A percentile compares a stretch with the other conserved stretches of the same genome.
Conservation (phyloP, 371 early-diverging fungal genomes). For the Capillidium rhysosporum region DNA sequence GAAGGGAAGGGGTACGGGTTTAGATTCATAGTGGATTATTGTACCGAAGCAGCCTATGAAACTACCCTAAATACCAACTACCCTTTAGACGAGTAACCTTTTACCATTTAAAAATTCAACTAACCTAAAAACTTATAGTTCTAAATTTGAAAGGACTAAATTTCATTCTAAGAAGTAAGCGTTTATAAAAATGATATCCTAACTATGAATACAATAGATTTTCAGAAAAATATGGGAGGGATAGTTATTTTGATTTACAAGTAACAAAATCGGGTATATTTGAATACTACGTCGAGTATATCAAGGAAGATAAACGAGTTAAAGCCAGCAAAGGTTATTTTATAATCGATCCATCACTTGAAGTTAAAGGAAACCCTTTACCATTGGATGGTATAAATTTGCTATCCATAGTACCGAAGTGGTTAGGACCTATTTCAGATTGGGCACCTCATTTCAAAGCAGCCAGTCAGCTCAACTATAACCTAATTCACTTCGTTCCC, state of each 20-base stretch:
- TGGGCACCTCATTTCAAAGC: conserved; percentile 58
- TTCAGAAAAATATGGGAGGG: neutral
- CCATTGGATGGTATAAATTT: conserved; percentile 69
- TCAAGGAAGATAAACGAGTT: conserved; percentile 9
- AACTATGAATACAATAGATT: neutral
- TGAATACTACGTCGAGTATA: conserved; percentile 65
- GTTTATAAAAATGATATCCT: neutral
- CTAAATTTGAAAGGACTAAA: neutral
- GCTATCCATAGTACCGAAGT: conserved; percentile 83
- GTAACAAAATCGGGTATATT: conserved; percentile 42
- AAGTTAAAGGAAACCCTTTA: conserved; percentile 15
- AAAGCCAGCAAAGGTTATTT: conserved; percentile 31
- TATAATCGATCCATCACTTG: conserved; percentile 69
- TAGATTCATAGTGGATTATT: neutral
- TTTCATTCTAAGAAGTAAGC: neutral
- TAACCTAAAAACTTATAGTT: neutral
- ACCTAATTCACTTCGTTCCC: conserved; percentile 94
- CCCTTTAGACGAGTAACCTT: neutral
- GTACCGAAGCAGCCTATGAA: neutral
- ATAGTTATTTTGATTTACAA: neutral
- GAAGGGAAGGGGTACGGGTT: neutral
- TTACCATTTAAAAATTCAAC: neutral
- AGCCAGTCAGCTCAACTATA: conserved; percentile 61
- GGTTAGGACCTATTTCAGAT: conserved; percentile 65
- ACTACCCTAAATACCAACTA: neutral